These are phyloP conservation scores for Termitomyces sp. DNA, from an alignment of 768 basidiomycete species.

Conservation along the genomic window DNA sequence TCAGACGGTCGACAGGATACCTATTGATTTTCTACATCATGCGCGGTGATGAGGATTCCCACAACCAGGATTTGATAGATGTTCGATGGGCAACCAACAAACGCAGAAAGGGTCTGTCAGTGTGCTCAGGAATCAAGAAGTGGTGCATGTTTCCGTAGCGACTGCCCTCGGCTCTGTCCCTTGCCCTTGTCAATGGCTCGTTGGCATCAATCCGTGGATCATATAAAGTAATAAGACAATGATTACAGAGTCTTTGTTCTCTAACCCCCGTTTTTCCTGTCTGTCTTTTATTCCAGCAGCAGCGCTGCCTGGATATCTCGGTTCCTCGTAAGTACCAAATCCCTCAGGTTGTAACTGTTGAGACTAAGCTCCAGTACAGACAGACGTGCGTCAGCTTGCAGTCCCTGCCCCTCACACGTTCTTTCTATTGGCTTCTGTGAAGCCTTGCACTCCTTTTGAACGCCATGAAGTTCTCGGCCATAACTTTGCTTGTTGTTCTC, in stretches of 20 bases:
- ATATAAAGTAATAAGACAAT: slow-evolving; percentile 9
- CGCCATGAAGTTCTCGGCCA: slow-evolving; percentile 45
- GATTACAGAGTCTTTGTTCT: slow-evolving; percentile 11
- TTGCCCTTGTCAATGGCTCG: background rate
- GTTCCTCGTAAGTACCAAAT: slow-evolving; percentile 16
- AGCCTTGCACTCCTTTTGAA: slow-evolving; percentile 26
- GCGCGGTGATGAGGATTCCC: background rate
- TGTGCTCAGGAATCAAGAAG: background rate
- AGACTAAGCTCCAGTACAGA: background rate
- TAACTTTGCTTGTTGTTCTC: slow-evolving; percentile 32
- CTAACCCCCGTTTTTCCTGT: slow-evolving; percentile 16
- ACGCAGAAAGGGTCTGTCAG: background rate
- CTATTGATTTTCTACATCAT: too few relatives aligned
- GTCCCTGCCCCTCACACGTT: slow-evolving; percentile 22
- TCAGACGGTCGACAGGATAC: too few relatives aligned
- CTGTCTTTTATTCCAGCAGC: slow-evolving; percentile 37
- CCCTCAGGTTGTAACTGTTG: background rate
- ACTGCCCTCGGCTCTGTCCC: slow-evolving; percentile 12
- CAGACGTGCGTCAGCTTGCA: slow-evolving; percentile 23
- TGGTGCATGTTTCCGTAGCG: slow-evolving; percentile 16
- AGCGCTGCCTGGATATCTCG: slow-evolving; percentile 40
- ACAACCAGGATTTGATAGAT: background rate
- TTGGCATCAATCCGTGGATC: background rate
- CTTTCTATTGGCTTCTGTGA: slow-evolving; percentile 44
- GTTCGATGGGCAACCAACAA: slow-evolving; percentile 9